Evolutionary conservation across 2,329 filamentous ascomycete species (phyloP).

Genomic region (Arthrobotrys entomopaga): DNA sequence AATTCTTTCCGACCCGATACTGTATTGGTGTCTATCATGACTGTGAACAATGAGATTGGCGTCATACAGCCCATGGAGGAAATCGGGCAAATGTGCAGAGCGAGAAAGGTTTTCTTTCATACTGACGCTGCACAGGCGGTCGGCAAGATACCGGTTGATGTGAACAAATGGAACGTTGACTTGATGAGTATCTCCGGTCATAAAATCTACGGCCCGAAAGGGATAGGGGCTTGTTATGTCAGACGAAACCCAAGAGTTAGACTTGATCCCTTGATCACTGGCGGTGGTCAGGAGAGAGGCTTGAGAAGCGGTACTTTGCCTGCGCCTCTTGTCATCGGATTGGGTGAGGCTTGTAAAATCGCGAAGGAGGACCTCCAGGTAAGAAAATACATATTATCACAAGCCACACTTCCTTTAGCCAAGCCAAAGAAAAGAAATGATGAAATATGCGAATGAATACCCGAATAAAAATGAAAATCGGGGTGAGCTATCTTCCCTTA

Average conservation of each 20-base stretch:
- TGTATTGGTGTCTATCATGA: constrained; percentile 93
- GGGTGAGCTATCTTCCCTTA: constrained; percentile 41
- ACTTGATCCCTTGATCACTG: constrained; percentile 93
- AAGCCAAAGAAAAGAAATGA: constrained; percentile 67
- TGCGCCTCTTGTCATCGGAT: constrained; percentile 86
- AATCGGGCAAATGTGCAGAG: constrained; percentile 90
- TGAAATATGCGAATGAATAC: constrained; percentile 81
- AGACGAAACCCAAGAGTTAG: constrained; percentile 91
- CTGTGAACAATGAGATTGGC: constrained; percentile 99
- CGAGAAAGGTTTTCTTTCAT: constrained; percentile 97
- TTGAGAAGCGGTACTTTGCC: constrained; percentile 93
- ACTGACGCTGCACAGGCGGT: constrained; percentile 96
- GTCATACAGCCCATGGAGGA: constrained; percentile 96
- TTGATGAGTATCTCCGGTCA: constrained; percentile 98
- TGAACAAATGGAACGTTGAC: constrained; percentile 98
- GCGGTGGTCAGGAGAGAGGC: constrained; percentile 94
- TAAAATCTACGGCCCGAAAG: constrained; percentile 98
- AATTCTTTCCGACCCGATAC: constrained; percentile 91
- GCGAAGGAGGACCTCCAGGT: constrained; percentile 90
- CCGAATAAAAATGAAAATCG: constrained; percentile 55
- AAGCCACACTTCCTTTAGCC: constrained; percentile 47
- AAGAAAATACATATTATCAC: constrained; percentile 64
- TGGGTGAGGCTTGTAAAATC: constrained; percentile 94
- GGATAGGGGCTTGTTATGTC: constrained; percentile 95
- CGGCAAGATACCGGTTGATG: constrained; percentile 96